Conservation (phyloP, 2,329 filamentous ascomycete species). For the Penicillium sp. region DNA sequence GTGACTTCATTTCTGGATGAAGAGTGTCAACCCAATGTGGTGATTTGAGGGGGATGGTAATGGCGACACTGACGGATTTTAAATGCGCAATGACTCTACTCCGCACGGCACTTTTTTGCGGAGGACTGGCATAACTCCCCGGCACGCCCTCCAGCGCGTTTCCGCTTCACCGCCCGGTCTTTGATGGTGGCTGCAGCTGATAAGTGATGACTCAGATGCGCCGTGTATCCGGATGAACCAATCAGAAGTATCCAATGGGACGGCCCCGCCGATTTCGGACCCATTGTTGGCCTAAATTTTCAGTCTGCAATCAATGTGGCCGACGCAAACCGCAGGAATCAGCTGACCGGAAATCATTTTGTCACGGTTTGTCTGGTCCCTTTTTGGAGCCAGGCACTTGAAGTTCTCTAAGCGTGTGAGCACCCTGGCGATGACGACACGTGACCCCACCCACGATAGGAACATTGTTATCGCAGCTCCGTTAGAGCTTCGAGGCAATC, state of each 20-base stretch:
- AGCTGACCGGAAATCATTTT: constrained; percentile 10
- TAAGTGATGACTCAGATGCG: constrained; percentile 15
- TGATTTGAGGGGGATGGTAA: constrained; percentile 6
- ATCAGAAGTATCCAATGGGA: constrained; percentile 12
- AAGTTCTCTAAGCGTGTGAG: neutral
- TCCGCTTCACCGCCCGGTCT: neutral
- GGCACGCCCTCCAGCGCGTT: neutral
- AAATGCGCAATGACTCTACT: constrained; percentile 31
- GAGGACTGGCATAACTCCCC: constrained; percentile 36
- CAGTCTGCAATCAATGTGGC: neutral
- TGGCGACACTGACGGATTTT: constrained; percentile 23
- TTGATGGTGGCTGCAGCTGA: neutral
- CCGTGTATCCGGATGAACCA: constrained; percentile 7
- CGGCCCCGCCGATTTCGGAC: constrained; percentile 29
- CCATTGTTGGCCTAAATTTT: neutral
- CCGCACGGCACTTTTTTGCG: constrained; percentile 26
- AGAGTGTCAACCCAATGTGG: constrained; percentile 7
- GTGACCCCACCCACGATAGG: constrained; percentile 16
- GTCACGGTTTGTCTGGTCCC: neutral
- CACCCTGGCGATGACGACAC: constrained; percentile 6
- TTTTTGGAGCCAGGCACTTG: neutral
- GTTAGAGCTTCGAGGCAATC: neutral
- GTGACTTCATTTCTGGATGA: constrained; percentile 36
- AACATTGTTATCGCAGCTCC: constrained; percentile 13
- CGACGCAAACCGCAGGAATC: constrained; percentile 18